These are phyloP conservation scores for Amanita exitialis DNA, from an alignment of 768 basidiomycete species.

Conservation along the genomic window DNA sequence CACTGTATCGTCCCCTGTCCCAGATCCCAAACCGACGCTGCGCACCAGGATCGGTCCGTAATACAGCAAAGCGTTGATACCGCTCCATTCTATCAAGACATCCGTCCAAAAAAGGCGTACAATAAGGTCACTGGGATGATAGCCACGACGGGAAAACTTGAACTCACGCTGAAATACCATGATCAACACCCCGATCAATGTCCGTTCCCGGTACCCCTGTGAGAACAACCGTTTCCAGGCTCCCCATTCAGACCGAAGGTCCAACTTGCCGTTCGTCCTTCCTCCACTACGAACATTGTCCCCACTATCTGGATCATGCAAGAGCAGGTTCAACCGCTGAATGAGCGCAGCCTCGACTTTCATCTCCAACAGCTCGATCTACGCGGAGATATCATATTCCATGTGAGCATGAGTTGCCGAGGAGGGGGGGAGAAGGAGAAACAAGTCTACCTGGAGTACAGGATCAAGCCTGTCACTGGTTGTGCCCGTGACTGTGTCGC, in stretches of 20 bases:
- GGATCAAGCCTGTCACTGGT: conserved; percentile 21
- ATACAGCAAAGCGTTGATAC: conserved; percentile 77
- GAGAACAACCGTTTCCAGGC: conserved; percentile 52
- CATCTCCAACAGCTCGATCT: conserved; percentile 77
- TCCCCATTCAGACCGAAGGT: conserved; percentile 22
- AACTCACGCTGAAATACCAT: conserved; percentile 78
- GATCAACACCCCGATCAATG: conserved; percentile 59
- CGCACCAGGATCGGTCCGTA: conserved; percentile 69
- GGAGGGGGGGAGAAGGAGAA: background rate
- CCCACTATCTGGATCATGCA: conserved; percentile 3
- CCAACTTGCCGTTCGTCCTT: conserved; percentile 12
- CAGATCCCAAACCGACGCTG: conserved; percentile 46
- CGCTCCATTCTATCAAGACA: conserved; percentile 66
- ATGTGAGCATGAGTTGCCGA: background rate
- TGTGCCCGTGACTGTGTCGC: conserved; percentile 37
- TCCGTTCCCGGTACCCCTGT: conserved; percentile 44
- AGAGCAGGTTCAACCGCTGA: conserved; percentile 15
- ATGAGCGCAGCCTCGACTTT: conserved; percentile 51
- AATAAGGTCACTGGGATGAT: too few relatives aligned
- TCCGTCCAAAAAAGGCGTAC: too few relatives aligned
- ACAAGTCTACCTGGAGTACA: background rate
- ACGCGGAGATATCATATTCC: background rate
- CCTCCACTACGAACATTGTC: conserved; percentile 6
- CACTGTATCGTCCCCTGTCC: conserved; percentile 30
- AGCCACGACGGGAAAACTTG: too few relatives aligned